Conservation (phyloP, 352 stramenopile genomes). For the Globisporangium orthogonon region DNA sequence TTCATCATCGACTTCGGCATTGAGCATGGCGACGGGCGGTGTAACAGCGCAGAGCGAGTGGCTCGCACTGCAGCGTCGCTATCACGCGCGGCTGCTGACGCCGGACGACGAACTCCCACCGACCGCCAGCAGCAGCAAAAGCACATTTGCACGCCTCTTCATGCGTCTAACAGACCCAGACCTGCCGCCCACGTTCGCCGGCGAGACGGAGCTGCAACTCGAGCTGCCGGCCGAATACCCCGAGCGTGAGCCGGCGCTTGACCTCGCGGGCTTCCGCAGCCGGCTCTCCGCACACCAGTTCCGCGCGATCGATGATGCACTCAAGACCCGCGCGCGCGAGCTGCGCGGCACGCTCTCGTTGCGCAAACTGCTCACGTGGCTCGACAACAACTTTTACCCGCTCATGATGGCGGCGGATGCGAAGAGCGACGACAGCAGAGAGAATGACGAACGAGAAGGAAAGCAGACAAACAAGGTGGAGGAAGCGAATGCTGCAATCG, state of each 20-base stretch:
- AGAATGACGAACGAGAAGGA: not conserved
- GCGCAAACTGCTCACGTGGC: conserved; percentile 73
- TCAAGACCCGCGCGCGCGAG: conserved; percentile 29
- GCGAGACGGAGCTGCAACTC: conserved; percentile 50
- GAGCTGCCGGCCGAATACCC: conserved; percentile 52
- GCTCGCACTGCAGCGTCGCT: conserved; percentile 57
- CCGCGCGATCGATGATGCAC: conserved; percentile 22
- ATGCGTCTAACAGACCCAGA: conserved; percentile 59
- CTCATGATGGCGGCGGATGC: conserved; percentile 10
- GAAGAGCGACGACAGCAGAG: too few species aligned
- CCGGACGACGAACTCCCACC: conserved; percentile 11
- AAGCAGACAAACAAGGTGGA: conserved; percentile 7
- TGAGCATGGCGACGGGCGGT: conserved; percentile 1
- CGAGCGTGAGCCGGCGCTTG: conserved; percentile 27
- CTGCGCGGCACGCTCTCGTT: conserved; percentile 43
- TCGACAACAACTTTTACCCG: conserved; percentile 74
- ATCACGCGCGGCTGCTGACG: conserved; percentile 32
- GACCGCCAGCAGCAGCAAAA: not conserved
- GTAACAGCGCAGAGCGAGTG: conserved; percentile 35
- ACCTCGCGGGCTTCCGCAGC: conserved; percentile 45
- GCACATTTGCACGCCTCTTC: conserved; percentile 32
- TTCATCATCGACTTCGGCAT: not conserved
- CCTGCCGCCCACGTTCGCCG: conserved; percentile 39
- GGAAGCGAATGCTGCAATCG: not conserved
- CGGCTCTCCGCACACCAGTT: conserved; percentile 34